Conservation (phyloP, 345 rosid genomes). For the Hibiscus tridactylites region DNA sequence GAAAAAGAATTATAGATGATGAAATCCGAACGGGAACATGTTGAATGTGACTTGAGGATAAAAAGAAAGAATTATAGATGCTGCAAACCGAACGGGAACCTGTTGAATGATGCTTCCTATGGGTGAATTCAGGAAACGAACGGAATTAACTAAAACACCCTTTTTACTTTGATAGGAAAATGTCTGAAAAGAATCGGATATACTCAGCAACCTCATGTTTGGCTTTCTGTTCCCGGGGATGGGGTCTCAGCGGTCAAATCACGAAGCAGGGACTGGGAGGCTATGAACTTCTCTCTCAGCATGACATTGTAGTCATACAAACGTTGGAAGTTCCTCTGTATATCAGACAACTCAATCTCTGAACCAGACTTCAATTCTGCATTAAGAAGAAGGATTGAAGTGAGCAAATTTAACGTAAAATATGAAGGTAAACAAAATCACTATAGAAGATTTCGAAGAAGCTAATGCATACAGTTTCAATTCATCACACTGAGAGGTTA, state of each 20-base stretch:
- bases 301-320: constrained; percentile 65
- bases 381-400: background rate
- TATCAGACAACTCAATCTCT: constrained; percentile 47
- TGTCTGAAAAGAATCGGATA: no score
- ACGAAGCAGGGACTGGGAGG: constrained; percentile 42
- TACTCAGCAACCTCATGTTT: background rate
- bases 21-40: no score
- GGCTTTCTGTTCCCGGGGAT: constrained; percentile 16
- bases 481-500: background rate
- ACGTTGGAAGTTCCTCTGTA: constrained; percentile 47
- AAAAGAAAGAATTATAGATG: no score
- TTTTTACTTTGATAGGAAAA: no score
- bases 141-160: no score
- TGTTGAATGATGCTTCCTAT: no score
- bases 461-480: background rate
- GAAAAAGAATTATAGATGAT: no score
- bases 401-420: background rate
- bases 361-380: constrained; percentile 59
- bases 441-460: background rate
- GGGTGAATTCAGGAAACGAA: no score
- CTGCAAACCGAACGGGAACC: no score
- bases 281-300: constrained; percentile 58
- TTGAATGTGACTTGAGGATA: no score
- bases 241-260: constrained; percentile 29
- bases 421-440: background rate